Conservation (phyloP, 257 asterid genomes). For the Echites panduratus region DNA sequence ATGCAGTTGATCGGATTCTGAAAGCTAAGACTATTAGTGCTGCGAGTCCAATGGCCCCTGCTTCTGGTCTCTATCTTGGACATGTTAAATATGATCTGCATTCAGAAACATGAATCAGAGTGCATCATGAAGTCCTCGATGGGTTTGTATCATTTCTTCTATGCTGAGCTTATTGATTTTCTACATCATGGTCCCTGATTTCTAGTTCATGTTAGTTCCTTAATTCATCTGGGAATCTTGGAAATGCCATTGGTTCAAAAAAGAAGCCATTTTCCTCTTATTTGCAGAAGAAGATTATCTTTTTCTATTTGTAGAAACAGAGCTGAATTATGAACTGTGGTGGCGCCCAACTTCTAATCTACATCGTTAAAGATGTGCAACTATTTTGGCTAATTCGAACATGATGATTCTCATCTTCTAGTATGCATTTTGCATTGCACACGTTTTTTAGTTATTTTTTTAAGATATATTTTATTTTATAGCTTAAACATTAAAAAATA, state of each 20-base stretch:
- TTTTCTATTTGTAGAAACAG: neutral
- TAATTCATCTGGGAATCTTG: neutral
- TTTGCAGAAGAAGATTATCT: neutral
- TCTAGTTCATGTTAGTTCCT: neutral
- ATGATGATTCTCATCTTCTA: too few relatives aligned
- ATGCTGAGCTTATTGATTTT: neutral
- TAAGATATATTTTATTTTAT: too few relatives aligned
- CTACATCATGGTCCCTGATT: neutral
- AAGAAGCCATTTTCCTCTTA: neutral
- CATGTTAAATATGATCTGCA: slow-evolving; percentile 74
- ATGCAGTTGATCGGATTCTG: slow-evolving; percentile 70
- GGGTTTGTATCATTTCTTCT: neutral
- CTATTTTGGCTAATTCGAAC: too few relatives aligned
- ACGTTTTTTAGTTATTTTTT: too few relatives aligned
- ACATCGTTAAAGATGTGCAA: neutral
- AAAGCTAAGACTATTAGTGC: slow-evolving; percentile 64
- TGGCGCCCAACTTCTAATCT: neutral
- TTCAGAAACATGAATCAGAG: slow-evolving; percentile 20
- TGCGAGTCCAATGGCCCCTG: slow-evolving; percentile 93
- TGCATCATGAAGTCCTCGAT: neutral
- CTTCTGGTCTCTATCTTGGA: slow-evolving; percentile 93
- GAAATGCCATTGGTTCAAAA: neutral
- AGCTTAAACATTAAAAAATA: too few relatives aligned
- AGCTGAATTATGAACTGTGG: neutral
- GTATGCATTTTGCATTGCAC: too few relatives aligned